A percentile compares a stretch with the other conserved stretches of the same genome.
Conservation (phyloP, 306 rosid genomes). For the Lotus japonicus region DNA sequence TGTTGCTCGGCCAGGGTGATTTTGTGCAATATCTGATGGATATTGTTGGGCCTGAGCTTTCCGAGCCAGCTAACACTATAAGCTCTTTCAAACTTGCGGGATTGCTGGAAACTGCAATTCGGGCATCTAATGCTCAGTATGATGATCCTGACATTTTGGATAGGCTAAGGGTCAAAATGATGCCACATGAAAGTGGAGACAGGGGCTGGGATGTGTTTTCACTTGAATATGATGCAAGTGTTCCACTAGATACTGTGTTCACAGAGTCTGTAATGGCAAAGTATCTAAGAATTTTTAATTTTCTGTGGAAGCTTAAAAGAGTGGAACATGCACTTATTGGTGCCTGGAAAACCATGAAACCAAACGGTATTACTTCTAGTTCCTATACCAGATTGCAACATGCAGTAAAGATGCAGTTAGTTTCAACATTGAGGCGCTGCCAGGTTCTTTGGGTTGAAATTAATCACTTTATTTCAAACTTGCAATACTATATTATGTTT, state of each 20-base stretch:
- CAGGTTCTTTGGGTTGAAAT: slow-evolving; percentile 97
- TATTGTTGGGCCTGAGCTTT: slow-evolving; percentile 93
- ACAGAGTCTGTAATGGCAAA: slow-evolving; percentile 93
- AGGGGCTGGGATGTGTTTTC: slow-evolving; percentile 99
- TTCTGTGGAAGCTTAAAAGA: slow-evolving; percentile 93
- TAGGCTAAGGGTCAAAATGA: slow-evolving; percentile 87
- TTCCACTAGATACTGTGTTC: slow-evolving; percentile 84
- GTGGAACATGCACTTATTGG: slow-evolving; percentile 97
- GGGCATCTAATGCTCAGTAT: slow-evolving; percentile 92
- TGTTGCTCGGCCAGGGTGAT: slow-evolving; percentile 93
- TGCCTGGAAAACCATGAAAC: slow-evolving; percentile 96
- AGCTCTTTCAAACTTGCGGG: slow-evolving; percentile 93
- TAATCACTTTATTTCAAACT: slow-evolving; percentile 93
- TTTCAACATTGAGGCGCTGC: slow-evolving; percentile 88
- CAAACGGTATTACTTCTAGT: slow-evolving; percentile 82
- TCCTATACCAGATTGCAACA: slow-evolving; percentile 67
- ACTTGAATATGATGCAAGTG: slow-evolving; percentile 86
- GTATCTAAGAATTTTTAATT: slow-evolving; percentile 83
- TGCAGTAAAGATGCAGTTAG: slow-evolving; percentile 64
- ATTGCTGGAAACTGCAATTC: slow-evolving; percentile 81
- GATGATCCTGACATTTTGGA: slow-evolving; percentile 93
- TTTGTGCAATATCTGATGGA: slow-evolving; percentile 97
- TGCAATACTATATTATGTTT: slow-evolving; percentile 95
- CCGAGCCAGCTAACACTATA: slow-evolving; percentile 89
- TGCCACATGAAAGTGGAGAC: slow-evolving; percentile 93